phyloP scores from a whole-genome alignment of 2,329 filamentous ascomycete genomes.

The Aspergillus proliferans region DNA sequence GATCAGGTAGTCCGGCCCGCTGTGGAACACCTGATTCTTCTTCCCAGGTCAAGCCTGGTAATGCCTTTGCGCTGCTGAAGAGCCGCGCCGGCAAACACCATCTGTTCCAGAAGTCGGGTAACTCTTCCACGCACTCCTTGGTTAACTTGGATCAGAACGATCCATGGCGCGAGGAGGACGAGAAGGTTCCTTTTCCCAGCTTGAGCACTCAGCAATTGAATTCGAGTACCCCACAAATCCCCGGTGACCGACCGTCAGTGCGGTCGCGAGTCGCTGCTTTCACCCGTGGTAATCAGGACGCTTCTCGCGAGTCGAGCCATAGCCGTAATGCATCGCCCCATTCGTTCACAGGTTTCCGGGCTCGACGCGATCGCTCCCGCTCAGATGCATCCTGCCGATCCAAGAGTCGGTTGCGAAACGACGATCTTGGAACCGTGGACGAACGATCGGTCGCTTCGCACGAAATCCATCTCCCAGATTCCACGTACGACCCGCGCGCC shows the following conservation, averaged over 20 bases:
- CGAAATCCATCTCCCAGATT: conserved; percentile 20
- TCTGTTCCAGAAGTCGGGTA: conserved; percentile 32
- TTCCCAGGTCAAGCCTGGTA: conserved; percentile 27
- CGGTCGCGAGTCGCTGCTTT: not conserved
- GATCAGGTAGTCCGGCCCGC: conserved; percentile 37
- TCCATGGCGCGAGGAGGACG: conserved; percentile 33
- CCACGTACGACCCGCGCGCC: conserved; percentile 16
- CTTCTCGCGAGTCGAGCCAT: conserved; percentile 27
- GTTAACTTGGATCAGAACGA: conserved; percentile 20
- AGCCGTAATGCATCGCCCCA: conserved; percentile 33
- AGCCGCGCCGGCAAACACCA: conserved; percentile 34
- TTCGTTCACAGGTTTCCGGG: conserved; percentile 27
- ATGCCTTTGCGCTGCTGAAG: conserved; percentile 41
- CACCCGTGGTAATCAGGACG: conserved; percentile 23
- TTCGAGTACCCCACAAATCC: conserved; percentile 29
- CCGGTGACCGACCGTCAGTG: conserved; percentile 20
- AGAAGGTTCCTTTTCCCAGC: conserved; percentile 19
- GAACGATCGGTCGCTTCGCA: conserved; percentile 36
- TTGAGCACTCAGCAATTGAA: conserved; percentile 29
- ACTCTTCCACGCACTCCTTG: conserved; percentile 32
- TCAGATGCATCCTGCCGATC: conserved; percentile 51
- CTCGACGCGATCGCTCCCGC: conserved; percentile 48
- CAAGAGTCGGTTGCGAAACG: conserved; percentile 47
- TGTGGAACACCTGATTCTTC: conserved; percentile 27
- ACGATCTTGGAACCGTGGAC: conserved; percentile 48